These are phyloP conservation scores for Microdochium nivale DNA, from an alignment of 2,329 filamentous ascomycete genomes.

Conservation along the genomic window DNA sequence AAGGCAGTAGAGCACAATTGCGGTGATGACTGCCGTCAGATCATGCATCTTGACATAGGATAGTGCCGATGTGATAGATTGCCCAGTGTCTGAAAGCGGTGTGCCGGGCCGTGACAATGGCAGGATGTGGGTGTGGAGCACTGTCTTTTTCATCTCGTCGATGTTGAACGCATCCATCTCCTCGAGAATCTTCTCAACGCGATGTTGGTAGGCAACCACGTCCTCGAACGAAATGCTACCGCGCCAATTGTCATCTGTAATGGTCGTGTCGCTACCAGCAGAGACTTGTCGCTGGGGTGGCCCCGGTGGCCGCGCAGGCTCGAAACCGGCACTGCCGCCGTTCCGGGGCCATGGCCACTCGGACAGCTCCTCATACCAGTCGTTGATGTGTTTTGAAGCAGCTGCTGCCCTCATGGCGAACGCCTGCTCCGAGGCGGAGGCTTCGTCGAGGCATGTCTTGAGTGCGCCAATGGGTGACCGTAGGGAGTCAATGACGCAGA, in stretches of 20 bases:
- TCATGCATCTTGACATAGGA: conserved; percentile 73
- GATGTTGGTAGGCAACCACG: conserved; percentile 59
- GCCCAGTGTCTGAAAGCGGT: conserved; percentile 36
- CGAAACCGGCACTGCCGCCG: conserved; percentile 44
- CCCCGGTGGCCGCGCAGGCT: conserved; percentile 19
- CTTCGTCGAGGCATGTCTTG: conserved; percentile 50
- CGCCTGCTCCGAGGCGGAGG: conserved; percentile 58
- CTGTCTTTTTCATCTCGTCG: conserved; percentile 83
- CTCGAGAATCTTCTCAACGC: conserved; percentile 64
- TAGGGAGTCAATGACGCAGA: conserved; percentile 52
- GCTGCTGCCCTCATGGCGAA: conserved; percentile 63
- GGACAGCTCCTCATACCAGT: conserved; percentile 66
- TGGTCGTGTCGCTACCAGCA: neutral
- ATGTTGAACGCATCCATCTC: conserved; percentile 64
- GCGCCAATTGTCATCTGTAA: conserved; percentile 23
- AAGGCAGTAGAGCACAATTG: conserved; percentile 81
- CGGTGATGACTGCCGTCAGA: conserved; percentile 81
- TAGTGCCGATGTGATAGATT: conserved; percentile 28
- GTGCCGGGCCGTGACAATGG: conserved; percentile 44
- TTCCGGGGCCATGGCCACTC: conserved; percentile 48
- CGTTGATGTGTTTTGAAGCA: conserved; percentile 61
- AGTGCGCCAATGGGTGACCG: conserved; percentile 42
- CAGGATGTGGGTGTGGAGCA: conserved; percentile 71
- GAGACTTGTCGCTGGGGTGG: neutral
- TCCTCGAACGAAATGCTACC: conserved; percentile 61